Evolutionary conservation across 2,329 filamentous ascomycete species (phyloP).

Genomic region (Diaporthe caulivora): DNA sequence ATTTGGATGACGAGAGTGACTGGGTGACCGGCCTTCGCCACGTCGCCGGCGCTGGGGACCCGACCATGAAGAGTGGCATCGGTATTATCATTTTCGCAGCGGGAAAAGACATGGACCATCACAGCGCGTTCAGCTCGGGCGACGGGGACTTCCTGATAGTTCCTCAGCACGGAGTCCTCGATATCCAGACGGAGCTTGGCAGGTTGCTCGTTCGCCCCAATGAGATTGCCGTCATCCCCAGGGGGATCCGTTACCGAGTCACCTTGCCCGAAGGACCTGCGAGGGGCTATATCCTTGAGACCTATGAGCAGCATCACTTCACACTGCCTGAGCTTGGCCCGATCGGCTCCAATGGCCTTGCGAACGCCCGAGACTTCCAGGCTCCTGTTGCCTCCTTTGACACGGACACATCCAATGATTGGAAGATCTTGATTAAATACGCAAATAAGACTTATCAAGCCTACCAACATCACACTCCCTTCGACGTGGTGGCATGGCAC

Average conservation of each 20-base stretch:
- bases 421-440: slow-evolving; percentile 73
- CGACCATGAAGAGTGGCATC: slow-evolving; percentile 81
- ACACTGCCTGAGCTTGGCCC: slow-evolving; percentile 78
- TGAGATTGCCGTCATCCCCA: slow-evolving; percentile 82
- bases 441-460: slow-evolving; percentile 75
- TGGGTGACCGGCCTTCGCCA: slow-evolving; percentile 73
- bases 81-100: slow-evolving; percentile 86
- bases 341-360: slow-evolving; percentile 79
- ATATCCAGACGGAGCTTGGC: slow-evolving; percentile 83
- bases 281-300: slow-evolving; percentile 80
- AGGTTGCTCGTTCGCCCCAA: slow-evolving; percentile 80
- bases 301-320: slow-evolving; percentile 77
- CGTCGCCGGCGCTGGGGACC: slow-evolving; percentile 84
- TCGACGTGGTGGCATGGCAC: slow-evolving; percentile 85
- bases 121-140: slow-evolving; percentile 85
- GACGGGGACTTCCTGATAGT: slow-evolving; percentile 85
- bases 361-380: slow-evolving; percentile 82
- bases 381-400: slow-evolving; percentile 77
- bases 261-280: slow-evolving; percentile 70
- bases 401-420: slow-evolving; percentile 62
- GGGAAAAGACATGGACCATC: slow-evolving; percentile 79
- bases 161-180: slow-evolving; percentile 78
- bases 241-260: slow-evolving; percentile 81
- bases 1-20: slow-evolving; percentile 68
- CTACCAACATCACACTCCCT: slow-evolving; percentile 77